Conservation (phyloP, 2,329 filamentous ascomycete genomes). For the Colletotrichum lupini region DNA sequence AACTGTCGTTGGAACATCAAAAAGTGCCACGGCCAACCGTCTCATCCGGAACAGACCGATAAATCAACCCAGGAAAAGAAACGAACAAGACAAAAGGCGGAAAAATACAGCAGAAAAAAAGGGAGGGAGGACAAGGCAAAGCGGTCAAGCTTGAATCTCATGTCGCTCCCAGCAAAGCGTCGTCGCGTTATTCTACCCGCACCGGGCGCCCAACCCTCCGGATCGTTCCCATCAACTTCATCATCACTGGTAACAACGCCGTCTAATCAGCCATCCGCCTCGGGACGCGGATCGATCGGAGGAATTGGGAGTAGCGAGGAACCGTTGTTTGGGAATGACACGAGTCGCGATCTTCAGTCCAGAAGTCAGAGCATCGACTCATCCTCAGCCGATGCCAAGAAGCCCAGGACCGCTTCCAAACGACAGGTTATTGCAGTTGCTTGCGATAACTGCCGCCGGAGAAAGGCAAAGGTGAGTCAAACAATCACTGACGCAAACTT, state of each 20-base stretch:
- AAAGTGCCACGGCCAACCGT: not conserved
- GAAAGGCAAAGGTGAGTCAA: slow-evolving; percentile 31
- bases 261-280: not conserved
- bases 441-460: slow-evolving; percentile 29
- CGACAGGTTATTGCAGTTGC: slow-evolving; percentile 33
- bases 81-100: not conserved
- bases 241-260: not conserved
- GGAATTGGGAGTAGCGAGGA: not conserved
- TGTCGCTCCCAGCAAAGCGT: slow-evolving; percentile 31
- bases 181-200: slow-evolving; percentile 31
- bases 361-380: slow-evolving; percentile 25
- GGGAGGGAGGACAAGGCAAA: not conserved
- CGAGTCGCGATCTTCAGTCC: not conserved
- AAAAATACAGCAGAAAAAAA: not conserved
- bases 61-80: not conserved
- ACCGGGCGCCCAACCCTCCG: not conserved
- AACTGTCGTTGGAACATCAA: not conserved
- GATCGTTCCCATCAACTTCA: not conserved
- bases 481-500: not conserved
- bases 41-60: not conserved
- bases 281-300: not conserved
- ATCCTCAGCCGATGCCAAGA: slow-evolving; percentile 17
- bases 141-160: not conserved
- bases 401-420: slow-evolving; percentile 20
- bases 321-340: not conserved